Base-by-base conservation (phyloP, 2,329 filamentous ascomycete genomes). In the Ceratocystis papillata region DNA sequence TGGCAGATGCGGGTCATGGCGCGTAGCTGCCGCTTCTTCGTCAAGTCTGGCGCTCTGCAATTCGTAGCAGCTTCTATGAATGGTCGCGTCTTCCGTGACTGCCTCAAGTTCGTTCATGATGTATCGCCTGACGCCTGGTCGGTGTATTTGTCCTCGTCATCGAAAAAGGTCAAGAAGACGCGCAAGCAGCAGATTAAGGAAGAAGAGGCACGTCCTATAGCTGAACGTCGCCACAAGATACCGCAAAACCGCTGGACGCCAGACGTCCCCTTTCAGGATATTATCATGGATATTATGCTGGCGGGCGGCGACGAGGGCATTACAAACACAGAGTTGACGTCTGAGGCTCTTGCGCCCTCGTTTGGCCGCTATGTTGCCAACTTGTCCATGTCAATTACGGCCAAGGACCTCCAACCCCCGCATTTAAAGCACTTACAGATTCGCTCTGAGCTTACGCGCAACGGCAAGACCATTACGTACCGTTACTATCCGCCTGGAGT, bases 1-100 rank as follows among this genome's bases (percentile, higher is more conserved):
- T 83, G 81, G 77, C 81, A 84, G 70, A 85, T 85, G 82, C 83
- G 82, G 69, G 80, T 81, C 5, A 73, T 84, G 50, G 80, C 83
- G 6, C 83, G 83, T 70, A 80, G 81, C 15, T 83, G 81, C 60
- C 79, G 84, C 17, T 83, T 82, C 70, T 78, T 85, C 68, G 82
- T 81, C 25, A 77, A 79, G 28, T 76, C 80, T 60, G 83, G 83
- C 5, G 77, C 81, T 33, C 76, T 84, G 22, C 79, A 79, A 60
- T 85, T 83, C 69, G 80, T 83, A 2, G 81, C 81, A 2, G 83
- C 82, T 3, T 79, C 78, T 46, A 79, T 83, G 10, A 76, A 78
- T 17, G 77, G 79, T 44, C 79, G 79, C 65, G 75, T 85, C 5
- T 85, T 81, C 74, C 84, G 83, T 69, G 83, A 86, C 69, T 86